These are phyloP conservation scores for Pseudopyrenochaeta lycopersici DNA, from an alignment of 2,329 filamentous ascomycete genomes.

Conservation along the genomic window DNA sequence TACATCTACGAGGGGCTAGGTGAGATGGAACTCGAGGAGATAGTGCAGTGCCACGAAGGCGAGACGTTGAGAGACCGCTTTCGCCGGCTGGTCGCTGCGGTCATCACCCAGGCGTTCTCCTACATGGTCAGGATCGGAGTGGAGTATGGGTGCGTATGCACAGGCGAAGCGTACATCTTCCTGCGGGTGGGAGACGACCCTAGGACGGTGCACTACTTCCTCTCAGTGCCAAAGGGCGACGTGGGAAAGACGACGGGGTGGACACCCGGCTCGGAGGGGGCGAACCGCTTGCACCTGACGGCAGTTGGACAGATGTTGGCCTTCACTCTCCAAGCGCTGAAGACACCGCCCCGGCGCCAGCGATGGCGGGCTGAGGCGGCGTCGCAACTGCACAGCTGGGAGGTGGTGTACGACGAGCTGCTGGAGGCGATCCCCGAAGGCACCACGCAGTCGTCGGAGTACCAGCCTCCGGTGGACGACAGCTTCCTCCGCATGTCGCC, in stretches of 20 bases:
- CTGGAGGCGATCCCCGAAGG: conserved; percentile 10
- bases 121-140: conserved; percentile 61
- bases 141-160: conserved; percentile 55
- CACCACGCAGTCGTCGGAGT: conserved; percentile 29
- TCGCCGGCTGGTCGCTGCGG: conserved; percentile 52
- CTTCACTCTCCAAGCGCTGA: conserved; percentile 21
- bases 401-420: conserved; percentile 22
- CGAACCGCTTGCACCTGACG: conserved; percentile 20
- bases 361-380: conserved; percentile 10
- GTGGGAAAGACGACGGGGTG: conserved; percentile 24
- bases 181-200: conserved; percentile 42
- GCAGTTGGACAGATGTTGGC: conserved; percentile 24
- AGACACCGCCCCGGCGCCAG: conserved; percentile 9
- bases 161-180: conserved; percentile 56
- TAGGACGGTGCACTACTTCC: conserved; percentile 39
- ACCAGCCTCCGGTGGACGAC: conserved; percentile 13
- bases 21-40: conserved; percentile 52
- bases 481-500: conserved; percentile 20
- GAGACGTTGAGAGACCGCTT: conserved; percentile 48
- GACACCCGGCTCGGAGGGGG: conserved; percentile 9
- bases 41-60: conserved; percentile 46
- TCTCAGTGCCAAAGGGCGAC: conserved; percentile 44
- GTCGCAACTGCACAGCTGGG: conserved; percentile 15
- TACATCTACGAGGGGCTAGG: conserved; percentile 56
- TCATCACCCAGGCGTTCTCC: conserved; percentile 59